phyloP scores from a whole-genome alignment of 345 rosid species.

The Moricandia arvensis region DNA sequence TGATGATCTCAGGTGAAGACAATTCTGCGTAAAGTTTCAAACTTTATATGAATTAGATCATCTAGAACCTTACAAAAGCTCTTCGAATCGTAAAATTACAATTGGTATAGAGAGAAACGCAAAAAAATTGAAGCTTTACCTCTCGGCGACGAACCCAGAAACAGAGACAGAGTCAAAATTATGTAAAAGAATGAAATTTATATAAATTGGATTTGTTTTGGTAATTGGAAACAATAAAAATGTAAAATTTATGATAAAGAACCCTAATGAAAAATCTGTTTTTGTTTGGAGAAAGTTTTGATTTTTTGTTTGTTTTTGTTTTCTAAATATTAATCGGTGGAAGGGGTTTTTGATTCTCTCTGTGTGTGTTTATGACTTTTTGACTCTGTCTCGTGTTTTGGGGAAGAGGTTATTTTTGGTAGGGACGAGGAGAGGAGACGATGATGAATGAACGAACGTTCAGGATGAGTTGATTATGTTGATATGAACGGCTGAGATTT shows the following conservation, averaged over 20 bases:
- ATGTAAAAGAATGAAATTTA: not conserved
- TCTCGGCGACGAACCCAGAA: not conserved
- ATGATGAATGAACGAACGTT: constrained; percentile 26
- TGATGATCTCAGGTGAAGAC: not conserved
- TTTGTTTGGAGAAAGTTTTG: not conserved
- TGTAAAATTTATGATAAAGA: not conserved
- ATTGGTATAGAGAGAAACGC: not conserved
- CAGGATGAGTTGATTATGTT: not conserved
- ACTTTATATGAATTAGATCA: not conserved
- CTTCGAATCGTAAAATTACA: not conserved
- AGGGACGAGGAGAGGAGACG: constrained; percentile 22
- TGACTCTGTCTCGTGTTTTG: constrained; percentile 12
- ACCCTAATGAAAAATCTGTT: not conserved
- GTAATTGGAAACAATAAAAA: not conserved
- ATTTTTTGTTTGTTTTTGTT: not conserved
- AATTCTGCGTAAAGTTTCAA: constrained; percentile 19
- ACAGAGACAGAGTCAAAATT: not conserved
- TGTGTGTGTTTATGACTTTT: not conserved
- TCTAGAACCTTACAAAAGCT: not conserved
- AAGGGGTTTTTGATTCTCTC: constrained; percentile 9
- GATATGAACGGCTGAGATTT: constrained; percentile 10
- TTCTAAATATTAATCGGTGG: not conserved
- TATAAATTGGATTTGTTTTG: not conserved
- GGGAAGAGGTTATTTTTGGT: constrained; percentile 29
- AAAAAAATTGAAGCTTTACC: constrained; percentile 15